Percentiles rank a stretch among this genome's conserved stretches.
Conservation (phyloP, 2,329 filamentous ascomycete species). For the Neofusicoccum umdonicola region DNA sequence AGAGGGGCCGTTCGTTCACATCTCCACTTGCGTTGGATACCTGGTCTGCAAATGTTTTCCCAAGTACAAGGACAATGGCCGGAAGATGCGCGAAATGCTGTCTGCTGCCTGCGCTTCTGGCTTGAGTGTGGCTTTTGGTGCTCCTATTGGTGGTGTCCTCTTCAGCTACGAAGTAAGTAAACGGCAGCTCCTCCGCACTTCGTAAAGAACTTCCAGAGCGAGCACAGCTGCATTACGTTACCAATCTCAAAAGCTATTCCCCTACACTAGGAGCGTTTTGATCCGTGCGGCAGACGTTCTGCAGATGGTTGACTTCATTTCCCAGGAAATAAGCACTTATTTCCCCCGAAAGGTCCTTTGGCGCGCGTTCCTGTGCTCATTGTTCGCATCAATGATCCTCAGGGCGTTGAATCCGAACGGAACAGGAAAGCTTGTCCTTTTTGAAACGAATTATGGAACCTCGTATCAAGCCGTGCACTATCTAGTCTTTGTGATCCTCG, state of each 20-base stretch:
- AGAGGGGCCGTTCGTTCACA: slow-evolving; percentile 62
- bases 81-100: slow-evolving; percentile 59
- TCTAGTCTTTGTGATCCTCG: slow-evolving; percentile 56
- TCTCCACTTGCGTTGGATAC: slow-evolving; percentile 58
- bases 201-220: too few species aligned
- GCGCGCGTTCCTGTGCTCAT: slow-evolving; percentile 58
- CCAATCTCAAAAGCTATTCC: too few species aligned
- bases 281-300: background rate
- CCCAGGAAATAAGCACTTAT: slow-evolving; percentile 58
- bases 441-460: slow-evolving; percentile 59
- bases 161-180: slow-evolving; percentile 53
- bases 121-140: slow-evolving; percentile 60
- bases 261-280: too few species aligned
- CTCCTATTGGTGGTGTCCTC: slow-evolving; percentile 60
- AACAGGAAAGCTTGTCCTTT: slow-evolving; percentile 60
- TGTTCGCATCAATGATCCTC: slow-evolving; percentile 55
- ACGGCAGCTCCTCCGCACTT: too few species aligned
- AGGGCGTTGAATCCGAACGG: slow-evolving; percentile 59
- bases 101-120: slow-evolving; percentile 58
- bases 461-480: slow-evolving; percentile 57
- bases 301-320: background rate
- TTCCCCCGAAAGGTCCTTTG: slow-evolving; percentile 60
- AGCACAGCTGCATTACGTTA: too few species aligned
- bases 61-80: slow-evolving; percentile 57
- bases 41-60: slow-evolving; percentile 53